phyloP scores from a whole-genome alignment of 441 rosid species.

The Euphorbia celastroides region DNA sequence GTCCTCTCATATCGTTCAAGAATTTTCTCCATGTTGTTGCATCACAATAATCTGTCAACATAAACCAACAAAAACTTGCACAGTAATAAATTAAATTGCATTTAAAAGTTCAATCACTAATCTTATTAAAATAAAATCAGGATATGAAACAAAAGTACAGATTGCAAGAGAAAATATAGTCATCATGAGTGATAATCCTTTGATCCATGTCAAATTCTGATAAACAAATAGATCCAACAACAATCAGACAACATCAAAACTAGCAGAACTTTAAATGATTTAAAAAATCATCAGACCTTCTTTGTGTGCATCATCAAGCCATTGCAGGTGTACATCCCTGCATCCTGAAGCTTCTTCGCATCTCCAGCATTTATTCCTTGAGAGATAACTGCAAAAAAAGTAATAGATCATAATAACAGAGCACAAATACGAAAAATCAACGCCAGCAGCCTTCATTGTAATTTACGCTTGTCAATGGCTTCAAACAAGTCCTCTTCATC shows the following conservation, averaged over 20 bases:
- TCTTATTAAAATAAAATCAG: no score
- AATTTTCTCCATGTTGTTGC: slow-evolving; percentile 86
- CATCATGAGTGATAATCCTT: slow-evolving; percentile 96
- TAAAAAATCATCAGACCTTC: slow-evolving; percentile 40
- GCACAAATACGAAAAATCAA: neutral
- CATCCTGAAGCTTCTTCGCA: slow-evolving; percentile 90
- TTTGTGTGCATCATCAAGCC: slow-evolving; percentile 97
- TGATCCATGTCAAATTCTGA: slow-evolving; percentile 80
- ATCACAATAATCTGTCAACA: neutral
- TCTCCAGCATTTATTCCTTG: slow-evolving; percentile 94
- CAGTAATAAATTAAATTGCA: no score
- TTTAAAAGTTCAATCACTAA: no score
- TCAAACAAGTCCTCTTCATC: slow-evolving; percentile 77
- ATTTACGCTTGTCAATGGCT: slow-evolving; percentile 70
- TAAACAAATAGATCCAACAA: neutral
- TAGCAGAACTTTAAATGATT: neutral
- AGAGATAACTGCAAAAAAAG: slow-evolving; percentile 27
- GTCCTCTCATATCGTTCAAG: slow-evolving; percentile 91
- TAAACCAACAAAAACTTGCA: no score
- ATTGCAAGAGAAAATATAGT: no score
- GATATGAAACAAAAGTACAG: no score
- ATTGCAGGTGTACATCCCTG: slow-evolving; percentile 91
- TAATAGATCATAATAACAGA: neutral
- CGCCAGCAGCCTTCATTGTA: neutral
- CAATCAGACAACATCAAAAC: slow-evolving; percentile 4